Evolutionary conservation across 2,329 filamentous ascomycete genomes (phyloP), one percentile per base, ranked within the genome.

Genomic region (Verticillium alfalfae): DNA sequence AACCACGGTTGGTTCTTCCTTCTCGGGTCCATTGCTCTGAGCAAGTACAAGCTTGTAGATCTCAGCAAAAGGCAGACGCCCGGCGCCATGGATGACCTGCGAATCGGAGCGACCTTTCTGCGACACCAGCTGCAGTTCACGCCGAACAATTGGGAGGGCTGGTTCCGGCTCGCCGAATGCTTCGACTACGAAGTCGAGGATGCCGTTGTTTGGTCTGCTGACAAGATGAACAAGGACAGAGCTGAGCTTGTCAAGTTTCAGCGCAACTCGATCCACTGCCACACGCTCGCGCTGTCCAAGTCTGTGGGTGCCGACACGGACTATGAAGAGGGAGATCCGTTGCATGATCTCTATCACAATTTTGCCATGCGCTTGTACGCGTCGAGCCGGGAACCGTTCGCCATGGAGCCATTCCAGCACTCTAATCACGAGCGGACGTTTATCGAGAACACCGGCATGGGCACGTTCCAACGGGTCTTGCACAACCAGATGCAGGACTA

Each of bases 1-100:
- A 86, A 86, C 31, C 90, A 92, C 67, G 91, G 93, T 56, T 98
- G 94, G 94, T 97, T 92, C 73, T 97, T 95, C 73, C 78, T 97
- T 36, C 85, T 96, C 64, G 94, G 94, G 22, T 90, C 95, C 81
- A 91, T 96, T 61, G 88, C 92, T 2, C 82, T 98, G 61, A 92
- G 90, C 54, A 96, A 93, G 69, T 98, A 96, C 72, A 87, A 86
- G 66, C 82, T 79, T 37, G 83, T 84, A 71, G 91, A 80, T 79
- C 84, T 78, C 75, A 93, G 81, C 64, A 91, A 94, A 69, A 86
- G 92, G 22, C 84, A 92, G 68, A 91, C 86, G 2, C 89, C 90
- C 1, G 89, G 89, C 3, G 89, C 92, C 15, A 94, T 90, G 0
- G 91, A 94, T 67, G 93, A 96, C 69, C 79, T 97, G 58, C 89